Evolutionary conservation across 306 rosid genomes (phyloP).

Genomic region (Quercus mongolica): DNA sequence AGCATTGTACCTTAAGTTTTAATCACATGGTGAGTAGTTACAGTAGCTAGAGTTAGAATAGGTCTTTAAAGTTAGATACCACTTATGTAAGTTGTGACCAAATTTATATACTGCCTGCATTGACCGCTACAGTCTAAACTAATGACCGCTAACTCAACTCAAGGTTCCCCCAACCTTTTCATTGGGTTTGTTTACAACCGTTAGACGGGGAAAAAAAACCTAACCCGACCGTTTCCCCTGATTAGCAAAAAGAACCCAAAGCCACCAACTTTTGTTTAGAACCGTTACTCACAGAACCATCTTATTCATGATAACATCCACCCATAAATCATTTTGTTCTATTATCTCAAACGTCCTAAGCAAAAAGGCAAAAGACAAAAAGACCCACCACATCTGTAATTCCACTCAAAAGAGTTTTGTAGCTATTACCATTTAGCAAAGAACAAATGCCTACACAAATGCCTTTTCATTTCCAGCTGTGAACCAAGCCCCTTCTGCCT

Average conservation of each 20-base stretch:
- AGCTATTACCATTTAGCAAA: neutral
- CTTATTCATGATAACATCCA: neutral
- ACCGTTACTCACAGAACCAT: neutral
- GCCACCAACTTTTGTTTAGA: neutral
- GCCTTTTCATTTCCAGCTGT: constrained; percentile 66
- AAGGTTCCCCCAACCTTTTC: neutral
- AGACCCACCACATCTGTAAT: constrained; percentile 5
- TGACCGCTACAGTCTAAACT: too few relatives aligned
- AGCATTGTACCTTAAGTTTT: too few relatives aligned
- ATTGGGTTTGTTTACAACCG: too few relatives aligned
- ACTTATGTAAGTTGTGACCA: too few relatives aligned
- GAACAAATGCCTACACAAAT: constrained; percentile 29
- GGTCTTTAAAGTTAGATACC: too few relatives aligned
- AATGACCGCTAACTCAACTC: neutral
- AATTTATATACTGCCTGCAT: too few relatives aligned
- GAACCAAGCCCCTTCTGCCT: constrained; percentile 25
- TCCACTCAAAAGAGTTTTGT: neutral
- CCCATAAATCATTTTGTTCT: neutral
- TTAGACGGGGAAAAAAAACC: neutral
- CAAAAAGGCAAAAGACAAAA: neutral
- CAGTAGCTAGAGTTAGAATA: too few relatives aligned
- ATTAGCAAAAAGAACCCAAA: too few relatives aligned
- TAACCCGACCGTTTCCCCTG: too few relatives aligned
- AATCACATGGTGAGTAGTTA: too few relatives aligned
- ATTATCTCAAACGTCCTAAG: neutral